Percentiles rank a stretch among this genome's conserved stretches.
Conservation (phyloP, 768 basidiomycete genomes). For the Suillus lakei region DNA sequence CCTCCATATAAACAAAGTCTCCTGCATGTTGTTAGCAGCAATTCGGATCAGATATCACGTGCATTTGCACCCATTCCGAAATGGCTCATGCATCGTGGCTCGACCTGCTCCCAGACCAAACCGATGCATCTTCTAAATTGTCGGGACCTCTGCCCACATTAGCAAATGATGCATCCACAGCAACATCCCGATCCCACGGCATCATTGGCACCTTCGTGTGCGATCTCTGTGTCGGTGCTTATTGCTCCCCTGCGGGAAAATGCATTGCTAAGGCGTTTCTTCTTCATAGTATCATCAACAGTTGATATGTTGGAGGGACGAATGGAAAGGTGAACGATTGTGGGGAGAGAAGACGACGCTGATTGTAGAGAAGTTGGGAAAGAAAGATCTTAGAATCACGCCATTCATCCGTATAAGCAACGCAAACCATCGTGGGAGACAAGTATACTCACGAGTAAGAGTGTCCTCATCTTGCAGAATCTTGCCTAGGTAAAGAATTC, state of each 20-base stretch:
- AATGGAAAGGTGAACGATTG: constrained; percentile 79
- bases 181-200: constrained; percentile 39
- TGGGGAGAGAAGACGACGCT: constrained; percentile 44
- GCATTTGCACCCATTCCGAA: not conserved
- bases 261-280: constrained; percentile 40
- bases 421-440: not conserved
- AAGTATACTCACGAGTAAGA: constrained; percentile 56
- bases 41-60: not conserved
- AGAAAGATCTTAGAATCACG: constrained; percentile 28
- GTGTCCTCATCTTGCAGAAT: constrained; percentile 88
- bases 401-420: not conserved
- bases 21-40: not conserved
- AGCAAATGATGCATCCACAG: constrained; percentile 46
- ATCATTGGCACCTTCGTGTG: constrained; percentile 22
- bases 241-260: constrained; percentile 26
- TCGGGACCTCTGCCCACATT: constrained; percentile 3
- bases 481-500: constrained; percentile 77
- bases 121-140: not conserved
- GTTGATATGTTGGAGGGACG: constrained; percentile 58
- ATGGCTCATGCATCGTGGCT: not conserved
- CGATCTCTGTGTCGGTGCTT: constrained; percentile 15
- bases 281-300: constrained; percentile 58
- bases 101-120: not conserved
- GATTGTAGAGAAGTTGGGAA: constrained; percentile 35
- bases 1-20: not conserved